Percentiles rank a stretch among this genome's conserved stretches.
phyloP scores from a whole-genome alignment of 2,329 filamentous ascomycete genomes.

The Phyllosticta ampelicida region DNA sequence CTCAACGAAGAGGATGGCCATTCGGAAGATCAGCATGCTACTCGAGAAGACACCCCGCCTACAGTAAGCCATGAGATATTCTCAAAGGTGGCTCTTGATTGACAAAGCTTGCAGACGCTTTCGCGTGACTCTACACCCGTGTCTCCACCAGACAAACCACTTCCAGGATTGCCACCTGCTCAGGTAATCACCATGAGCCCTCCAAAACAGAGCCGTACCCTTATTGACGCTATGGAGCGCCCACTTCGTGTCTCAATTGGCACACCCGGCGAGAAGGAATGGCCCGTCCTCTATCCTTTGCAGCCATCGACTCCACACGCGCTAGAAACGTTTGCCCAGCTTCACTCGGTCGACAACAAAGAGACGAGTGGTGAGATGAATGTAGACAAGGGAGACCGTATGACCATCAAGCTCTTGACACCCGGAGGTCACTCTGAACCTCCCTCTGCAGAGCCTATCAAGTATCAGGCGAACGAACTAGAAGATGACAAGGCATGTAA shows the following conservation, averaged over 20 bases:
- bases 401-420: constrained; percentile 8
- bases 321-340: not conserved
- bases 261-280: constrained; percentile 18
- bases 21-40: constrained; percentile 9
- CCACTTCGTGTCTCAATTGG: constrained; percentile 16
- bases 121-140: not conserved
- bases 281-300: constrained; percentile 19
- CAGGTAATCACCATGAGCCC: constrained; percentile 24
- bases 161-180: constrained; percentile 29
- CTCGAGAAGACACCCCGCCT: not conserved
- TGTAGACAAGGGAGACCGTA: not conserved
- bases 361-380: not conserved
- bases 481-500: not conserved
- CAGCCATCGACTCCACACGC: not conserved
- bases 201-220: constrained; percentile 25
- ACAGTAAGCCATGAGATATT: not conserved
- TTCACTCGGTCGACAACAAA: not conserved
- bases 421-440: not conserved
- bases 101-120: constrained; percentile 3
- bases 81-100: not conserved
- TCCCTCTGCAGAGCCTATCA: not conserved
- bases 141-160: constrained; percentile 24
- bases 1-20: constrained; percentile 6
- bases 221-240: constrained; percentile 30
- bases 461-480: not conserved